phyloP scores from a whole-genome alignment of 2,329 filamentous ascomycete genomes.

The Penicillium sp. region DNA sequence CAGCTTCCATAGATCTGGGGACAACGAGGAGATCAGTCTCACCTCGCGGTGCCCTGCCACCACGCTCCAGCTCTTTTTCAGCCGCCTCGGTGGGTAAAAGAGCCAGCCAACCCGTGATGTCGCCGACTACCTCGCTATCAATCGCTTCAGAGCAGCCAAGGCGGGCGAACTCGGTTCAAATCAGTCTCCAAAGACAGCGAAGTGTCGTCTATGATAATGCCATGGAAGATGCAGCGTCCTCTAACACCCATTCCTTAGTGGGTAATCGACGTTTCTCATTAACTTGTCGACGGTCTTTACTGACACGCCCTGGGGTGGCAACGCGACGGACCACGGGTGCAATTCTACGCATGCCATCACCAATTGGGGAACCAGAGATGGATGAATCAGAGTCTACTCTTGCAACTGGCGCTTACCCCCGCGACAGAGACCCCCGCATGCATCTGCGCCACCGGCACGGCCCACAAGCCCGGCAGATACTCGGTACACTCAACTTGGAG shows the following conservation, averaged over 20 bases:
- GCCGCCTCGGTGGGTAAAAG: conserved; percentile 21
- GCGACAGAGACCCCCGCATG: conserved; percentile 11
- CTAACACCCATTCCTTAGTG: conserved; percentile 35
- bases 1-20: not conserved
- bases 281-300: conserved; percentile 39
- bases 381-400: conserved; percentile 12
- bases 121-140: conserved; percentile 13
- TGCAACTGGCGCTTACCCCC: conserved; percentile 23
- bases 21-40: not conserved
- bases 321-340: conserved; percentile 34
- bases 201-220: conserved; percentile 25
- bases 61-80: conserved; percentile 14
- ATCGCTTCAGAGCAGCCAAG: conserved; percentile 19
- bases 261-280: conserved; percentile 35
- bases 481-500: conserved; percentile 42
- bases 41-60: not conserved
- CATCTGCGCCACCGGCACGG: conserved; percentile 12
- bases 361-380: conserved; percentile 22
- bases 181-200: conserved; percentile 24
- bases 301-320: conserved; percentile 36
- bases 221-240: conserved; percentile 29
- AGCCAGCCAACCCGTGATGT: conserved; percentile 22
- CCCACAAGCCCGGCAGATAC: conserved; percentile 30
- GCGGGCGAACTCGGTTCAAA: conserved; percentile 32
- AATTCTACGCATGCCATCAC: conserved; percentile 22